phyloP scores from a whole-genome alignment of 1,284 basidiomycete genomes.

The Trichosporon ovoides region DNA sequence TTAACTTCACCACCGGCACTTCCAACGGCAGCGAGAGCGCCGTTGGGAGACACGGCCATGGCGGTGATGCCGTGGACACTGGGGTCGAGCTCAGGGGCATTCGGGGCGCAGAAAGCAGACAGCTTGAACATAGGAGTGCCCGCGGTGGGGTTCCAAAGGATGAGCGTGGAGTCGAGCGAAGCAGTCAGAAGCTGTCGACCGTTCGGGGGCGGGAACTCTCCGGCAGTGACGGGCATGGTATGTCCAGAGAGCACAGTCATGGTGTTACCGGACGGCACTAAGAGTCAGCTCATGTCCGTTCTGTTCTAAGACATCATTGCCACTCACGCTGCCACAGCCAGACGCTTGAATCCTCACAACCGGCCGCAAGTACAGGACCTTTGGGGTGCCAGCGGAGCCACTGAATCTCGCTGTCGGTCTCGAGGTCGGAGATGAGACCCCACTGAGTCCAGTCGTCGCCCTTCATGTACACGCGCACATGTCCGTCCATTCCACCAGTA shows the following conservation, averaged over 20 bases:
- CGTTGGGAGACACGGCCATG: slow-evolving; percentile 74
- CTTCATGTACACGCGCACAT: slow-evolving; percentile 81
- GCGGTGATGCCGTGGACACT: slow-evolving; percentile 72
- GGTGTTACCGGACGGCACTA: slow-evolving; percentile 85
- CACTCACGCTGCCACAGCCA: slow-evolving; percentile 90
- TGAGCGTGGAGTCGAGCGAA: slow-evolving; percentile 73
- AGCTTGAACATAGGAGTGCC: slow-evolving; percentile 61
- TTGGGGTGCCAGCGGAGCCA: slow-evolving; percentile 97
- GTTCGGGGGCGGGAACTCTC: slow-evolving; percentile 64
- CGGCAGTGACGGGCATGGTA: slow-evolving; percentile 75
- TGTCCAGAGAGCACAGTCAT: slow-evolving; percentile 97
- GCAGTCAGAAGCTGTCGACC: slow-evolving; percentile 85
- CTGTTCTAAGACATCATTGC: not conserved
- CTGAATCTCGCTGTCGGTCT: slow-evolving; percentile 92
- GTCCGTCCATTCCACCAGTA: slow-evolving; percentile 96
- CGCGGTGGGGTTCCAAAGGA: slow-evolving; percentile 83
- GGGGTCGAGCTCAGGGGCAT: slow-evolving; percentile 54
- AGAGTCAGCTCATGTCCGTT: not conserved
- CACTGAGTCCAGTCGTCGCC: slow-evolving; percentile 69
- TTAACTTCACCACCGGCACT: slow-evolving; percentile 76
- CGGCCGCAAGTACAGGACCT: slow-evolving; percentile 80
- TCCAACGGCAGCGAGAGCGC: slow-evolving; percentile 81
- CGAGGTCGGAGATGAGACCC: slow-evolving; percentile 87
- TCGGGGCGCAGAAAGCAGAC: slow-evolving; percentile 50
- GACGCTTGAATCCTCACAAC: slow-evolving; percentile 88